Evolutionary conservation across 2,329 filamentous ascomycete species (phyloP), one percentile per base, ranked within the genome.

Genomic region (Aaosphaeria arxii): DNA sequence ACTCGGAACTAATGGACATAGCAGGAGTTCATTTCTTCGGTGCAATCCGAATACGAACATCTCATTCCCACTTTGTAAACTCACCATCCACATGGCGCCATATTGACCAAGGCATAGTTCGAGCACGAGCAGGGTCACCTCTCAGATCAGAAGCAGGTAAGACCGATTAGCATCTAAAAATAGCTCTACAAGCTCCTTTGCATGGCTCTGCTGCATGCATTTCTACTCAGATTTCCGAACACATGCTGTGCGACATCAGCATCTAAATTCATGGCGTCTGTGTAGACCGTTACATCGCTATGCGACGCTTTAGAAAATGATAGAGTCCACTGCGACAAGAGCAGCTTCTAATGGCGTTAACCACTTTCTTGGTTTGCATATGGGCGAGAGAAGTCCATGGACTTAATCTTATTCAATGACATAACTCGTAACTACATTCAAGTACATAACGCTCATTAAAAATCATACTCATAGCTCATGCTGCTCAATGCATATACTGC

Each of bases 331-430:
- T 40, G 83, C 87, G 31, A 91, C 87, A 24, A 81, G 89, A 47
- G 88, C 87, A 9, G 84, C 82, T 46, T 95, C 95, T 67, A 95
- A 95, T 66, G 91, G 88, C 63, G 89, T 95, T 11, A 91, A 87
- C 67, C 80, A 89, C 30, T 69, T 95, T 56, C 89, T 95, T 17
- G 89, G 89, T 11, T 69, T 95, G 47, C 86, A 95, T 72, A 88
- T 77, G 9, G 74, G 74, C 0, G 74, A 77, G 59, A 68, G 67
- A 56, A 72, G 71, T 53, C 55, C 40, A 29, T 51, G 61, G 52
- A 45, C 47, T 9, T 58, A 54, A 4, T 58, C 61, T 46, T 42
- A 9, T 7, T 13, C 30, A 7, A 40, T 11, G 30, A 6, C 9
- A 40, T 40, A 11, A 11, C 24, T 11, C 24, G 33, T n/a, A 9